These are phyloP conservation scores for Thoreauomyces humboldtii DNA, from an alignment of 192 early-diverging fungal species.

Conservation along the genomic window DNA sequence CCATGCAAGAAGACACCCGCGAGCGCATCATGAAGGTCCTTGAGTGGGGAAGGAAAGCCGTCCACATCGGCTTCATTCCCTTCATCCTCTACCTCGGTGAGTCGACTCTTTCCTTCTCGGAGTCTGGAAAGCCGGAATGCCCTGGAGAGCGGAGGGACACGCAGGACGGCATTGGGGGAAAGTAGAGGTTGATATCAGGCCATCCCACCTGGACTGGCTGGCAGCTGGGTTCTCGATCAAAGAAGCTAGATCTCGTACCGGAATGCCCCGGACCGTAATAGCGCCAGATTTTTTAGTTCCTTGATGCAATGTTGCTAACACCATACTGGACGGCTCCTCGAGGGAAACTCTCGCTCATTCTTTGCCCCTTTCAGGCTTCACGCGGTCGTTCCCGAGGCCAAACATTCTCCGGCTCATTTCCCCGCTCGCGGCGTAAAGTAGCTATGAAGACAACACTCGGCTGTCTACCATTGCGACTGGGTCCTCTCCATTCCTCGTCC, in stretches of 20 bases:
- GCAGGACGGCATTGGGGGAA: background rate
- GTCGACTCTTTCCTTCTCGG: background rate
- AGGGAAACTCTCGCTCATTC: background rate
- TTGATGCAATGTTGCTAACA: background rate
- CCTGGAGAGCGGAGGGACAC: background rate
- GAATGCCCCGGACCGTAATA: background rate
- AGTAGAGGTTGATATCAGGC: too few species aligned
- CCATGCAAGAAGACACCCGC: conserved; percentile 51
- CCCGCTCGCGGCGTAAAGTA: conserved; percentile 45
- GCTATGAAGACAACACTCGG: too few species aligned
- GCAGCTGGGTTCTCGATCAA: background rate
- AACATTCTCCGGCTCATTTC: conserved; percentile 45
- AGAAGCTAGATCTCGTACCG: background rate
- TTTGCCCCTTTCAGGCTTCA: conserved; percentile 34
- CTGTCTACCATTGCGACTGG: too few species aligned
- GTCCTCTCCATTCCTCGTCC: too few species aligned
- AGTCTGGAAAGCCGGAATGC: background rate
- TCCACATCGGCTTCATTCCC: conserved; percentile 54
- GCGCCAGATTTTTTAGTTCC: background rate
- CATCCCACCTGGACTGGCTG: background rate
- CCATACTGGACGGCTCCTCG: too few species aligned
- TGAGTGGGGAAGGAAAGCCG: conserved; percentile 29
- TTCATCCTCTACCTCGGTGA: conserved; percentile 50
- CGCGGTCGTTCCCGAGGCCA: conserved; percentile 38
- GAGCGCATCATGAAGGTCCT: conserved; percentile 48